Evolutionary conservation across 768 basidiomycete genomes (phyloP).

Genomic region (Hypsizygus marmoreus): DNA sequence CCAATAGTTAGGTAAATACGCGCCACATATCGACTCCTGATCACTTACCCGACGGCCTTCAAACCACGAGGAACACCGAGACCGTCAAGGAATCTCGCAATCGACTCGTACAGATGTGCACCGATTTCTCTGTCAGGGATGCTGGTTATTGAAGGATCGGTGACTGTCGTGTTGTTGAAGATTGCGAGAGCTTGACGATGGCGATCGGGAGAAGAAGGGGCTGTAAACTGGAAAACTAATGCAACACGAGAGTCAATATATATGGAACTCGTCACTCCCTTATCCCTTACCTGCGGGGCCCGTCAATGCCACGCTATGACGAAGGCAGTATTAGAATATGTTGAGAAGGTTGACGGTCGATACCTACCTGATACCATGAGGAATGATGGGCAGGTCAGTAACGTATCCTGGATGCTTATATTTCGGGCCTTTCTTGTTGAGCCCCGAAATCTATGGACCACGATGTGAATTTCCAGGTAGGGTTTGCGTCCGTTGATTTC

Average conservation of each 20-base stretch:
- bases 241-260: constrained; percentile 1
- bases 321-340: not conserved
- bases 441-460: constrained; percentile 71
- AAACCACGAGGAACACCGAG: constrained; percentile 87
- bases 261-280: not conserved
- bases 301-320: constrained; percentile 74
- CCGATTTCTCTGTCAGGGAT: constrained; percentile 84
- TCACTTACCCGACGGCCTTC: constrained; percentile 68
- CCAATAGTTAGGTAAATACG: too few species aligned
- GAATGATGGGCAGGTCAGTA: constrained; percentile 87
- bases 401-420: constrained; percentile 91
- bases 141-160: constrained; percentile 68
- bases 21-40: too few species aligned
- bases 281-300: constrained; percentile 71
- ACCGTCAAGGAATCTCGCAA: constrained; percentile 84
- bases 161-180: constrained; percentile 66
- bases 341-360: not conserved
- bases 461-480: not conserved
- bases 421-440: constrained; percentile 93
- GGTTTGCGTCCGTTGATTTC: too few species aligned
- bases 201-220: constrained; percentile 88
- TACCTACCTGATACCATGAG: constrained; percentile 79
- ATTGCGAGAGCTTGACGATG: constrained; percentile 88
- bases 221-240: constrained; percentile 90
- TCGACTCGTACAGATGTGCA: constrained; percentile 77